Percentiles rank a stretch among this genome's conserved stretches.
phyloP scores from a whole-genome alignment of 352 stramenopile genomes.

The Blastocystis sp. region DNA sequence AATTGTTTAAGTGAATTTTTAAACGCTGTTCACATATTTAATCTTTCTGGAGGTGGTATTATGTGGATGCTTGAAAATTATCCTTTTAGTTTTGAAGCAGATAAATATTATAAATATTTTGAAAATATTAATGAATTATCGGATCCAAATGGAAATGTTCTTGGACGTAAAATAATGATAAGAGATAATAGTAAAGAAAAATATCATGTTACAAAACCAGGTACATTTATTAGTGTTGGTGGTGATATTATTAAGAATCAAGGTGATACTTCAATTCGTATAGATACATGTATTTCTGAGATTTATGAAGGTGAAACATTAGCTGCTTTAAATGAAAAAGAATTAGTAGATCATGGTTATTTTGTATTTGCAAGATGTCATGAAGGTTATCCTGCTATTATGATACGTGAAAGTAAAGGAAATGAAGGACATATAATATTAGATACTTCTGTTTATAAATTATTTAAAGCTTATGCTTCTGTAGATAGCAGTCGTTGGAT shows the following conservation, averaged over 20 bases:
- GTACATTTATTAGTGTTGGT: slow-evolving; percentile 1
- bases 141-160: background rate
- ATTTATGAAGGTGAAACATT: slow-evolving; percentile 19
- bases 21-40: background rate
- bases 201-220: background rate
- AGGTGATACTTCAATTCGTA: no score
- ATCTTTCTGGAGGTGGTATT: slow-evolving; percentile 1
- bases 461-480: slow-evolving; percentile 14
- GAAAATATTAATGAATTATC: background rate
- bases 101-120: slow-evolving; percentile 7
- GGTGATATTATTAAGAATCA: slow-evolving; percentile 6
- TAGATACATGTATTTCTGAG: slow-evolving; percentile 4
- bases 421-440: slow-evolving; percentile 15
- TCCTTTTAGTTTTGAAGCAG: slow-evolving; percentile 11
- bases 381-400: slow-evolving; percentile 9
- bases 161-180: slow-evolving; percentile 14
- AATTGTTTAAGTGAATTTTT: background rate
- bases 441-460: slow-evolving; percentile 12
- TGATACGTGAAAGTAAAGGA: background rate
- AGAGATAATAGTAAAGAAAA: slow-evolving; percentile 7
- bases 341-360: slow-evolving; percentile 2
- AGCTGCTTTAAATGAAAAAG: slow-evolving; percentile 7
- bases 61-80: slow-evolving; percentile 15
- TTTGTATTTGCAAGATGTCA: slow-evolving; percentile 9
- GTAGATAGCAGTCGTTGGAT: slow-evolving; percentile 6